Percentiles rank a stretch among this genome's conserved stretches.
Evolutionary conservation across 116 monocot genomes (phyloP).

Genomic region (Phalaenopsis hybrid): DNA sequence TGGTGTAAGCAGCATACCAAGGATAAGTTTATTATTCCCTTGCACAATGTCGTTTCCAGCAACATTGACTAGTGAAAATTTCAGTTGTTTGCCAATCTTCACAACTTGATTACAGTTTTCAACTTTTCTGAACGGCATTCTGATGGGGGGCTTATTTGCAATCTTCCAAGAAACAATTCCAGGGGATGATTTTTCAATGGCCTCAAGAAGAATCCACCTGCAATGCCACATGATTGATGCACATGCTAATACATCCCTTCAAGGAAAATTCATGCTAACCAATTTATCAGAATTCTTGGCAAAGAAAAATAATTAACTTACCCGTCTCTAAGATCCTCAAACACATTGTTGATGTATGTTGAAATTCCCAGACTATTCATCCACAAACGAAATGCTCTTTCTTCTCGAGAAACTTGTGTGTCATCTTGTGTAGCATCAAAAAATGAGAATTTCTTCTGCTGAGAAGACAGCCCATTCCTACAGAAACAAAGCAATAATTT

Average conservation of each 20-base stretch:
- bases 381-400: slow-evolving; percentile 83
- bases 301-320: slow-evolving; percentile 17
- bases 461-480: slow-evolving; percentile 84
- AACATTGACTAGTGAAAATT: slow-evolving; percentile 80
- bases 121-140: slow-evolving; percentile 82
- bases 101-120: slow-evolving; percentile 87
- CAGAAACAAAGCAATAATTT: slow-evolving; percentile 7
- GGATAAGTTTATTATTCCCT: slow-evolving; percentile 78
- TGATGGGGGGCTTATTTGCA: slow-evolving; percentile 73
- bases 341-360: slow-evolving; percentile 75
- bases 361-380: slow-evolving; percentile 87
- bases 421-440: slow-evolving; percentile 59
- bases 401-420: slow-evolving; percentile 74
- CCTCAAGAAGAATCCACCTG: slow-evolving; percentile 76
- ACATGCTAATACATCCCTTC: background rate
- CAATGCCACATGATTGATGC: slow-evolving; percentile 4
- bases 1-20: slow-evolving; percentile 32
- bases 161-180: slow-evolving; percentile 68
- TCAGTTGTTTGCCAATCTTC: slow-evolving; percentile 66
- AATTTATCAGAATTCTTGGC: background rate
- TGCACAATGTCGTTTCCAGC: slow-evolving; percentile 89
- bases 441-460: slow-evolving; percentile 57
- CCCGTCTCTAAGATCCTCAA: slow-evolving; percentile 97
- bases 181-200: slow-evolving; percentile 65
- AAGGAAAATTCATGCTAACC: slow-evolving; percentile 1